Base-by-base conservation (phyloP, 139 green algal genomes). In the Gonium pectorale region DNA sequence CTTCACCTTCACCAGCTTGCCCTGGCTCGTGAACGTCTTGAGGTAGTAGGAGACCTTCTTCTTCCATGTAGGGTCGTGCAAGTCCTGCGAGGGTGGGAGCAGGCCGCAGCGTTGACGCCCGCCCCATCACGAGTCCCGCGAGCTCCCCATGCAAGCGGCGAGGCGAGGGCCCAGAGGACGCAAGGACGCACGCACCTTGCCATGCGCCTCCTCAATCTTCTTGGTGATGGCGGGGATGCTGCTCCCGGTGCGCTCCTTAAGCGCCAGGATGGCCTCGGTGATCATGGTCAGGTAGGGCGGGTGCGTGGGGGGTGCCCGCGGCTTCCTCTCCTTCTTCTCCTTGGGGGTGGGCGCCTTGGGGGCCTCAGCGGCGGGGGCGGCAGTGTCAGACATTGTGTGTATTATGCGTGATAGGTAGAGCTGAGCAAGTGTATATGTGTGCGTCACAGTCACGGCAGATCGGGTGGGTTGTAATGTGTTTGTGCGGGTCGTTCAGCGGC, bases 171-270 rank as follows among this genome's bases (percentile, higher is more conserved):
- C n/a, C n/a, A n/a, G n/a, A n/a, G n/a, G n/a, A n/a, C n/a, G n/a
- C n/a, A n/a, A n/a, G n/a, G n/a, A n/a, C n/a, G n/a, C n/a, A n/a
- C n/a, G n/a, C n/a, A n/a, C 71, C 33, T 67, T 66, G 4, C 51
- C 71, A 19, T 67, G 54, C 21, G 51, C 2, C 31, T 67, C 51
- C 71, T 80, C 71, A 40, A 77, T 60, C 26, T 77, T 77, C 68
- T 77, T 77, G 31, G 68, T 59, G 44, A 77, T 60, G 7, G 68
- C 68, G 19, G 56, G 56, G 22, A n/a, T 43, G 37, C 26, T 70
- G 33, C 52, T 66, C 46, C 95, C 95, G 26, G 69, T 90, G 24
- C 93, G 86, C 78, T 98, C 95, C 86, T 98, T 97, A 60, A 98
- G 89, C 24, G 68, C 51, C 19, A 87, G 44, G 67, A 98, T 93